Percentiles rank a stretch among this genome's conserved stretches.
Conservation (phyloP, 176 grass and related monocot species). For the Melocanna baccifera region DNA sequence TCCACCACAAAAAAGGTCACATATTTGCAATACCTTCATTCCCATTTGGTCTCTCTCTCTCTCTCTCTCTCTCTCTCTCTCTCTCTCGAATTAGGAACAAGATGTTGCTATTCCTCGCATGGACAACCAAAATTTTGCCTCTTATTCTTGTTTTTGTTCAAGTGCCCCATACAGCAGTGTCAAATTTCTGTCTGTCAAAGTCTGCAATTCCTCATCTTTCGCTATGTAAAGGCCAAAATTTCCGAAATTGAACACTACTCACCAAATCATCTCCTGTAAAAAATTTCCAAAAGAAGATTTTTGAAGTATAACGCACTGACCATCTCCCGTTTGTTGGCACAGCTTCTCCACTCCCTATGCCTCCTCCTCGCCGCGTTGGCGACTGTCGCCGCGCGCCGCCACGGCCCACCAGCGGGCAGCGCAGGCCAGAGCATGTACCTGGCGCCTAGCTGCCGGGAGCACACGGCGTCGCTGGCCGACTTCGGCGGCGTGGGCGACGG, state of each 20-base stretch:
- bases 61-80: neutral
- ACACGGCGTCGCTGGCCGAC: slow-evolving; percentile 65
- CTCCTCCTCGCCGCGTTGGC: neutral
- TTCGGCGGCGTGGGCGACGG: slow-evolving; percentile 80
- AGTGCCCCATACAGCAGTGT: neutral
- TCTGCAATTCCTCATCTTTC: neutral
- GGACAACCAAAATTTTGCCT: neutral
- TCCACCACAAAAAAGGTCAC: neutral
- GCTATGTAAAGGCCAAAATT: neutral
- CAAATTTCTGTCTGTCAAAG: neutral
- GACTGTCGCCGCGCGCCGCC: neutral
- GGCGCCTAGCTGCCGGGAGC: slow-evolving; percentile 57
- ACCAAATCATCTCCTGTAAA: neutral
- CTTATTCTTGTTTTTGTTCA: neutral
- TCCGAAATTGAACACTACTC: neutral
- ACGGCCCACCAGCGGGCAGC: neutral
- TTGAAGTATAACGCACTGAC: neutral
- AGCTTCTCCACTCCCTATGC: slow-evolving; percentile 15
- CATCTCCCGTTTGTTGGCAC: neutral
- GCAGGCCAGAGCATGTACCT: slow-evolving; percentile 51
- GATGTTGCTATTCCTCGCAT: neutral
- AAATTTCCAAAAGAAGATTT: neutral
- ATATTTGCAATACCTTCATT: neutral
- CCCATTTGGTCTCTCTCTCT: neutral
- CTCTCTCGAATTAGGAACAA: neutral